Conservation (phyloP, 2,329 filamentous ascomycete genomes). For the Aspergillus jensenii region DNA sequence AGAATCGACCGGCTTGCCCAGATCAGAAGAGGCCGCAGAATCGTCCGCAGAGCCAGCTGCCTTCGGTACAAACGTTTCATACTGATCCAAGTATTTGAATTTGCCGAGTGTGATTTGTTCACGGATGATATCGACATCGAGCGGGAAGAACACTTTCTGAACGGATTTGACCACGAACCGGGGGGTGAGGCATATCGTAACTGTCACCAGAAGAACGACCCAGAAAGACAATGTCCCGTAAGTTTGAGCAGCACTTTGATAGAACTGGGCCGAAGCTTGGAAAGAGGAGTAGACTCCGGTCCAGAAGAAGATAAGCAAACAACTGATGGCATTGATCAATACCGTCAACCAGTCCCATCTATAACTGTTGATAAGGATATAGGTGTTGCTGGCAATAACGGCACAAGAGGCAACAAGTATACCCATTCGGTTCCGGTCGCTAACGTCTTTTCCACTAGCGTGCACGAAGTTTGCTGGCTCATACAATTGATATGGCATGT, state of each 20-base stretch:
- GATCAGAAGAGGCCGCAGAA: constrained; percentile 41
- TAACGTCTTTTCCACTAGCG: constrained; percentile 71
- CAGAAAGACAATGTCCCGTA: constrained; percentile 84
- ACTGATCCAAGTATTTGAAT: constrained; percentile 70
- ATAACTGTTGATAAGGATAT: constrained; percentile 94
- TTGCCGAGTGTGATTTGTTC: constrained; percentile 84
- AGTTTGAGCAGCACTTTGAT: constrained; percentile 73
- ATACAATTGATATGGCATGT: constrained; percentile 84
- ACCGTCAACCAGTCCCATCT: constrained; percentile 97
- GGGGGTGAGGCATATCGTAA: constrained; percentile 80
- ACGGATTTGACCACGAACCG: constrained; percentile 82
- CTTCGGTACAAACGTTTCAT: constrained; percentile 52
- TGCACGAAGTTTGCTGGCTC: constrained; percentile 65
- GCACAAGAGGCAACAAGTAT: constrained; percentile 82
- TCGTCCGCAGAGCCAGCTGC: constrained; percentile 40
- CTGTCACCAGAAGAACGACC: constrained; percentile 75
- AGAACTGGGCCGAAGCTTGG: constrained; percentile 63
- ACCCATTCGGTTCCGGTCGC: constrained; percentile 81
- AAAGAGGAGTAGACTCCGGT: constrained; percentile 80
- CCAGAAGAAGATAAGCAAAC: constrained; percentile 90
- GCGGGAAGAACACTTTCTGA: constrained; percentile 92
- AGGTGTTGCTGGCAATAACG: constrained; percentile 86
- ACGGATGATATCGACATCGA: constrained; percentile 91
- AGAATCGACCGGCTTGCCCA: constrained; percentile 52
- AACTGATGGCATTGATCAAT: constrained; percentile 77